These are phyloP conservation scores for Lyophyllum decastes DNA, from an alignment of 768 basidiomycete species.

Conservation along the genomic window DNA sequence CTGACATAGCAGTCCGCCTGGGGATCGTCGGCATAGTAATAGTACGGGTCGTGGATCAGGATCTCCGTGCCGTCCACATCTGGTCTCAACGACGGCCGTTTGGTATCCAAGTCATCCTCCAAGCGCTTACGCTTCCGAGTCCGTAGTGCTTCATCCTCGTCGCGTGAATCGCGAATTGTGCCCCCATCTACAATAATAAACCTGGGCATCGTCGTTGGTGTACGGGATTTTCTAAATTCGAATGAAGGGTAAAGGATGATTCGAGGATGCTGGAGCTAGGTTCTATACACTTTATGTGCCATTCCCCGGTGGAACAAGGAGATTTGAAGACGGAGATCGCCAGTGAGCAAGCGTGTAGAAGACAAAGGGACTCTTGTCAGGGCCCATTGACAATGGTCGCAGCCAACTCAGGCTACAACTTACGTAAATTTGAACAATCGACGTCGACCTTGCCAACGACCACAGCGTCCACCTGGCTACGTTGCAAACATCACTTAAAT, in stretches of 20 bases:
- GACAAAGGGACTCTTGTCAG: not conserved
- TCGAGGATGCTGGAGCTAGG: not conserved
- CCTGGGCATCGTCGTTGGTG: conserved; percentile 11
- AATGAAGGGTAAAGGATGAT: not conserved
- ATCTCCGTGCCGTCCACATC: conserved; percentile 23
- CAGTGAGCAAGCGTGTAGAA: not conserved
- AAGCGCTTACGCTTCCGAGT: conserved; percentile 28
- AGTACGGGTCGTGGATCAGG: conserved; percentile 32
- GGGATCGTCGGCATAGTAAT: conserved; percentile 33
- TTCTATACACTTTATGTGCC: not conserved
- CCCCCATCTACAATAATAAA: conserved; percentile 33
- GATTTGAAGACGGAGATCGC: not conserved
- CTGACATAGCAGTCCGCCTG: conserved; percentile 43
- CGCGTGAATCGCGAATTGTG: conserved; percentile 33
- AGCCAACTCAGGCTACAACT: not conserved
- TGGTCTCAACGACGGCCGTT: conserved; percentile 8
- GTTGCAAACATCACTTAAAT: too few relatives aligned
- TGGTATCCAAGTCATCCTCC: conserved; percentile 9
- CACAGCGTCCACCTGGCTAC: too few relatives aligned
- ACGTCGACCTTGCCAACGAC: too few relatives aligned
- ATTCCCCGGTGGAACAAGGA: not conserved
- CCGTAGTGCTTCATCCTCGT: conserved; percentile 25
- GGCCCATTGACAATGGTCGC: not conserved
- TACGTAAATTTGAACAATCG: not conserved
- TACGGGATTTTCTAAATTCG: not conserved